phyloP scores from a whole-genome alignment of 2,329 filamentous ascomycete genomes.

The Phyllosticta ampelicida region DNA sequence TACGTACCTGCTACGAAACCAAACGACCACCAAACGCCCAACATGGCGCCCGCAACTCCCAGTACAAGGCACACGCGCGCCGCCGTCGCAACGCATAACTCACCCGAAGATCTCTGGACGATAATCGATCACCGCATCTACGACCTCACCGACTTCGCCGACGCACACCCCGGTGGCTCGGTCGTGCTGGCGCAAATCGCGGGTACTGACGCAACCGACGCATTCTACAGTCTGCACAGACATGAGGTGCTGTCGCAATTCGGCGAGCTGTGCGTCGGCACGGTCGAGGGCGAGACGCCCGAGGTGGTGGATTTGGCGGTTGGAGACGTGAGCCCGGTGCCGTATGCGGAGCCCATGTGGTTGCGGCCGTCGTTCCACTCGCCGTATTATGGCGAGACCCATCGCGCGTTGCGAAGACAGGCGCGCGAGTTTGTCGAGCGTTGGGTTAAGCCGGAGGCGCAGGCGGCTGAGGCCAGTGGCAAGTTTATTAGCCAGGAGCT shows the following conservation, averaged over 20 bases:
- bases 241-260: conserved; percentile 85
- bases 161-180: conserved; percentile 74
- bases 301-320: conserved; percentile 58
- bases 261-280: conserved; percentile 59
- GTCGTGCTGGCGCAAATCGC: conserved; percentile 72
- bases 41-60: conserved; percentile 15
- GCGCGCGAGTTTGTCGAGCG: conserved; percentile 62
- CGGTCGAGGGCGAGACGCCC: conserved; percentile 61
- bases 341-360: conserved; percentile 81
- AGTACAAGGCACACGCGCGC: conserved; percentile 30
- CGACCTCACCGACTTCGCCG: conserved; percentile 73
- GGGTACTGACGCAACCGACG: conserved; percentile 67
- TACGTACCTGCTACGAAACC: neutral
- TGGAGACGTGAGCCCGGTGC: conserved; percentile 65
- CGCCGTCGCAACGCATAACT: conserved; percentile 65
- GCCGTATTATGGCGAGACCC: conserved; percentile 71
- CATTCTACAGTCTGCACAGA: conserved; percentile 86
- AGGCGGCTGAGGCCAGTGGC: conserved; percentile 64
- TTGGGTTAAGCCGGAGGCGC: conserved; percentile 62
- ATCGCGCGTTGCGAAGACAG: conserved; percentile 56
- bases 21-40: neutral
- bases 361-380: conserved; percentile 63
- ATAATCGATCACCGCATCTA: conserved; percentile 83
- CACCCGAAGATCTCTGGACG: conserved; percentile 67
- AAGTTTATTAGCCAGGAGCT: conserved; percentile 58